Conservation (phyloP, 805 yeast genomes). For the Pichia manshurica region DNA sequence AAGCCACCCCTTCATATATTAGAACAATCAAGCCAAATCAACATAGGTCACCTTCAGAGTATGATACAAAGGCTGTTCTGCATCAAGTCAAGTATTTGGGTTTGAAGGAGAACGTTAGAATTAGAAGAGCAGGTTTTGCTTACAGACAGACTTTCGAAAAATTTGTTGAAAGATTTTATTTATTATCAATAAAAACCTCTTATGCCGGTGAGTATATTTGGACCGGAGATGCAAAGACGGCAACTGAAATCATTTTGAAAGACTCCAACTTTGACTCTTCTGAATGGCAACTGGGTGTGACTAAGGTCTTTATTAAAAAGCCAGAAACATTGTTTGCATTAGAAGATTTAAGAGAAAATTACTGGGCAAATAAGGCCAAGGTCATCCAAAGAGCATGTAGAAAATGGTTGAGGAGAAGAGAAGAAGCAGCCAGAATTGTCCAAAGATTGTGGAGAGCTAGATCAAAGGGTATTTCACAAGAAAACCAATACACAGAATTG, state of each 20-base stretch:
- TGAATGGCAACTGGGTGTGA: slow-evolving; percentile 88
- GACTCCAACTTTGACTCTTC: slow-evolving; percentile 62
- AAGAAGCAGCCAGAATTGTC: slow-evolving; percentile 76
- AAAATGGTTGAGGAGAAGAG: slow-evolving; percentile 69
- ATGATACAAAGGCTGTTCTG: slow-evolving; percentile 80
- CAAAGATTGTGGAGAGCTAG: slow-evolving; percentile 81
- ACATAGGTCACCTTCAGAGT: slow-evolving; percentile 83
- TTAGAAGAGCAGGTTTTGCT: slow-evolving; percentile 98
- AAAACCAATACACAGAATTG: slow-evolving; percentile 69
- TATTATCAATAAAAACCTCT: slow-evolving; percentile 82
- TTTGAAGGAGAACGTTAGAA: slow-evolving; percentile 92
- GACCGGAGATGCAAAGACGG: slow-evolving; percentile 49
- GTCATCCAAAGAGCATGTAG: slow-evolving; percentile 97
- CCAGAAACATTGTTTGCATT: slow-evolving; percentile 95
- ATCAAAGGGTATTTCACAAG: slow-evolving; percentile 47
- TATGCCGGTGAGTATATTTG: slow-evolving; percentile 76
- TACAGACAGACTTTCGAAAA: slow-evolving; percentile 95
- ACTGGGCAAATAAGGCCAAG: slow-evolving; percentile 98
- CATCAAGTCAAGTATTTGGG: slow-evolving; percentile 96
- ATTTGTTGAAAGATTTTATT: slow-evolving; percentile 89
- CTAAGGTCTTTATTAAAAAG: slow-evolving; percentile 90
- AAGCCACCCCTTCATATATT: slow-evolving; percentile 91
- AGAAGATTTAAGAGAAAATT: slow-evolving; percentile 93
- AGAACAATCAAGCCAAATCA: slow-evolving; percentile 98
- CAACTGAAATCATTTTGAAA: slow-evolving; percentile 44